Evolutionary conservation across 2,329 filamentous ascomycete species (phyloP).

Genomic region (Daldinia sp.): DNA sequence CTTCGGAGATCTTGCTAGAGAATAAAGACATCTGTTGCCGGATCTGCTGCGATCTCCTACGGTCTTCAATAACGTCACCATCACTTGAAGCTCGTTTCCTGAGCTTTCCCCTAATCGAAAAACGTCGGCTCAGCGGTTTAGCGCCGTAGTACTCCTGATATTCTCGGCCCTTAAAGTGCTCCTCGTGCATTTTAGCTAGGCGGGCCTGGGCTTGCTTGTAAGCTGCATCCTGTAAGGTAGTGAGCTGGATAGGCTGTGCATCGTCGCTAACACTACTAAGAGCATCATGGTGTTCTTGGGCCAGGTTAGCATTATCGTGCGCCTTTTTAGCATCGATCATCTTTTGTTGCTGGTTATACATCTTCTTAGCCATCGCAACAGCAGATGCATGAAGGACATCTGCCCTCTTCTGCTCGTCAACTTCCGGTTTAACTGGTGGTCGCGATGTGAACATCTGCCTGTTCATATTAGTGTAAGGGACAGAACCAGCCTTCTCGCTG

Average conservation of each 20-base stretch:
- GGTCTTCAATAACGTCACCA: constrained; percentile 71
- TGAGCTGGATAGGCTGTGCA: constrained; percentile 65
- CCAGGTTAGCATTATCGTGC: constrained; percentile 51
- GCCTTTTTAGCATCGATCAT: constrained; percentile 64
- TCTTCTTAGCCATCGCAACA: constrained; percentile 88
- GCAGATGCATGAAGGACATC: constrained; percentile 84
- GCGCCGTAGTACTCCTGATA: constrained; percentile 82
- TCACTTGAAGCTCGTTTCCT: constrained; percentile 77
- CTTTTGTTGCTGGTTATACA: constrained; percentile 80
- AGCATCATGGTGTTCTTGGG: constrained; percentile 51
- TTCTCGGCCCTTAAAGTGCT: constrained; percentile 71
- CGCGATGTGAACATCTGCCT: constrained; percentile 82
- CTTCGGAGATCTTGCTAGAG: constrained; percentile 73
- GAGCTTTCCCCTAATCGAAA: constrained; percentile 66
- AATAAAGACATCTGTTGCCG: constrained; percentile 84
- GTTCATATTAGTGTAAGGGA: constrained; percentile 75
- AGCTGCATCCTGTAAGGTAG: constrained; percentile 85
- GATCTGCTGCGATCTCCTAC: constrained; percentile 77
- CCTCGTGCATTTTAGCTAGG: constrained; percentile 81
- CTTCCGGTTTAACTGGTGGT: constrained; percentile 77
- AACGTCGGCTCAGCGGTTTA: constrained; percentile 55
- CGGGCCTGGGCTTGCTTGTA: constrained; percentile 88
- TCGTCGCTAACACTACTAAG: constrained; percentile 53
- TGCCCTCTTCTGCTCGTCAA: constrained; percentile 78
- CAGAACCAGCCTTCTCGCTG: constrained; percentile 72